Percentiles rank a stretch among this genome's conserved stretches.
These are phyloP conservation scores for Mallotus repandus DNA, from an alignment of 441 rosid genomes.

Conservation along the genomic window DNA sequence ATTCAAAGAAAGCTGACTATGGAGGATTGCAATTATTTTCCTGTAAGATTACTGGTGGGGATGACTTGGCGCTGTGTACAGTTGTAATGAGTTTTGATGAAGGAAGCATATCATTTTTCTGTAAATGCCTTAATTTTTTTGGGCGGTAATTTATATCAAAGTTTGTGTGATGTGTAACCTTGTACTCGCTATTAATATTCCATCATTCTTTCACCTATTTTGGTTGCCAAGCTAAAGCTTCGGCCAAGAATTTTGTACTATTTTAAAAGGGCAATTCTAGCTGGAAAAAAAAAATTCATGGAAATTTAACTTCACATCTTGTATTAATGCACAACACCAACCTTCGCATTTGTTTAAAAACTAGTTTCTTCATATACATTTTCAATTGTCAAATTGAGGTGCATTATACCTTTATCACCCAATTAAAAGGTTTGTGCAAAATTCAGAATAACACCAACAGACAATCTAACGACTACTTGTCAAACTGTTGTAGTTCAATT, in stretches of 20 bases:
- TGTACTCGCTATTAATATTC: too few relatives aligned
- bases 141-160: not conserved
- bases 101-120: not conserved
- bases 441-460: not conserved
- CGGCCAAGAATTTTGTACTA: too few relatives aligned
- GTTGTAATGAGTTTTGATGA: conserved; percentile 1
- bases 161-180: not conserved
- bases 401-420: conserved; percentile 6
- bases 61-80: not conserved
- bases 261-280: too few relatives aligned
- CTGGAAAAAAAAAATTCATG: too few relatives aligned
- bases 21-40: not conserved
- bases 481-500: conserved; percentile 70
- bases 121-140: not conserved
- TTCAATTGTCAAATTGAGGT: not conserved
- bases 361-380: conserved; percentile 17
- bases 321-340: not conserved
- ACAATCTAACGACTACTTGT: conserved; percentile 34
- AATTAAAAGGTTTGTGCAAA: conserved; percentile 14
- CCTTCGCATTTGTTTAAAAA: not conserved
- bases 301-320: conserved; percentile 1
- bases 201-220: too few relatives aligned
- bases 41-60: conserved; percentile 6
- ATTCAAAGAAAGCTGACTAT: not conserved
- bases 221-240: too few relatives aligned